A percentile compares a stretch with the other conserved stretches of the same genome.
These are phyloP conservation scores for Phytophthora cryptogea DNA, from an alignment of 352 stramenopile species.

Conservation along the genomic window DNA sequence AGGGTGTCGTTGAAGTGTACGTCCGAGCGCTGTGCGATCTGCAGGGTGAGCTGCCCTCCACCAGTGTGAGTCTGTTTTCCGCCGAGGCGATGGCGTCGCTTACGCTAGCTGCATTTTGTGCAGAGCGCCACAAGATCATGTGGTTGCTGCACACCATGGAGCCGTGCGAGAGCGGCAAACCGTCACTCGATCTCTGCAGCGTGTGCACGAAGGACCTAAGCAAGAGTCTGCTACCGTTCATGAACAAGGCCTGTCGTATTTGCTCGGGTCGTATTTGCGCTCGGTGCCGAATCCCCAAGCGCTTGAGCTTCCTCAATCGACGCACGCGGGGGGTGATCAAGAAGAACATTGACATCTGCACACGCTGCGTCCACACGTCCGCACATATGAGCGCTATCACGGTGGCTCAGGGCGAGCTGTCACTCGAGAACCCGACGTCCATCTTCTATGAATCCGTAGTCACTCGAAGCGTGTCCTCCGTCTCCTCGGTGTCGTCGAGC, in stretches of 20 bases:
- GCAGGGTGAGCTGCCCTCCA: conserved; percentile 35
- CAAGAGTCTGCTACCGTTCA: conserved; percentile 42
- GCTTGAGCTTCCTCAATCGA: conserved; percentile 41
- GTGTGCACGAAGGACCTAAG: conserved; percentile 45
- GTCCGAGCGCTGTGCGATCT: conserved; percentile 34
- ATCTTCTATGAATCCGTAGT: conserved; percentile 39
- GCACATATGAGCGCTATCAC: conserved; percentile 33
- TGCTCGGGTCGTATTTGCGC: conserved; percentile 36
- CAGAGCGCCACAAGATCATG: conserved; percentile 52
- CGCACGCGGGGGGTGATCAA: conserved; percentile 37
- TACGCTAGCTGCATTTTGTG: conserved; percentile 28
- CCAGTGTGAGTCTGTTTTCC: conserved; percentile 29
- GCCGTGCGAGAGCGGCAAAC: conserved; percentile 30
- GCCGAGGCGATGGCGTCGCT: conserved; percentile 38
- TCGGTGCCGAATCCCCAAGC: conserved; percentile 40
- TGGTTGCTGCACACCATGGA: conserved; percentile 36
- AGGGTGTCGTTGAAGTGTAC: conserved; percentile 51
- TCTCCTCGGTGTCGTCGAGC: conserved; percentile 25
- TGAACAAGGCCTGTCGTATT: conserved; percentile 45
- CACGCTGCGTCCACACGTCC: conserved; percentile 38
- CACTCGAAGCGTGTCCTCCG: conserved; percentile 21
- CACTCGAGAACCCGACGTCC: conserved; percentile 32
- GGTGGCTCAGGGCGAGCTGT: conserved; percentile 38
- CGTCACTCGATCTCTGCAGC: conserved; percentile 31
- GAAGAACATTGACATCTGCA: conserved; percentile 42